Evolutionary conservation across 495 filamentous ascomycete genomes (phyloP).

Genomic region (Cladorrhinum samala): DNA sequence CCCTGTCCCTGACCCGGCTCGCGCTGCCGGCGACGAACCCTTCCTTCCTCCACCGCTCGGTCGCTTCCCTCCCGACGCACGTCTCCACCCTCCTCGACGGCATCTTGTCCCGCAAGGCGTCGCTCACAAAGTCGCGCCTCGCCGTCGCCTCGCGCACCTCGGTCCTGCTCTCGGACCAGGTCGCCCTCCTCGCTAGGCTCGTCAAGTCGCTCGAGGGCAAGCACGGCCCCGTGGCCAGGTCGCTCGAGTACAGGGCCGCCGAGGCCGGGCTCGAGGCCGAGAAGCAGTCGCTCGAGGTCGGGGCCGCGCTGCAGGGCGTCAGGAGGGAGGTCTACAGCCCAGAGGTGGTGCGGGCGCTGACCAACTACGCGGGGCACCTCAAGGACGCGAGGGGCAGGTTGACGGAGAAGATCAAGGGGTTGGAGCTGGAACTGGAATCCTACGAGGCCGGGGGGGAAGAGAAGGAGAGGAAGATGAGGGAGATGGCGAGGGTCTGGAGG

Average conservation of each 20-base stretch:
- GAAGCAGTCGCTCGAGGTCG: conserved; percentile 36
- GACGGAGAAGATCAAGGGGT: conserved; percentile 37
- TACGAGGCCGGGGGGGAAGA: conserved; percentile 35
- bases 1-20: conserved; percentile 38
- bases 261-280: conserved; percentile 48
- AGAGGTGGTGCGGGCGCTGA: conserved; percentile 51
- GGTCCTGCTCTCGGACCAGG: conserved; percentile 24
- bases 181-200: conserved; percentile 27
- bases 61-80: conserved; percentile 34
- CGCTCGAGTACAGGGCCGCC: conserved; percentile 54
- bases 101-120: conserved; percentile 15
- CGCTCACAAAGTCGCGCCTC: conserved; percentile 31
- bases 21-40: conserved; percentile 45
- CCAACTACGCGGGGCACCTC: conserved; percentile 50
- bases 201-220: conserved; percentile 43
- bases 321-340: conserved; percentile 48
- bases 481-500: conserved; percentile 57
- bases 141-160: conserved; percentile 23
- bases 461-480: conserved; percentile 45
- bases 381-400: conserved; percentile 43
- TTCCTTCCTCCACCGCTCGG: conserved; percentile 44
- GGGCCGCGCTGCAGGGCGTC: conserved; percentile 25
- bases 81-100: conserved; percentile 21
- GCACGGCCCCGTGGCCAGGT: conserved; percentile 59
- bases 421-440: conserved; percentile 45